These are phyloP conservation scores for Mytilinidion resinicola DNA, from an alignment of 495 filamentous ascomycete genomes.

Conservation along the genomic window DNA sequence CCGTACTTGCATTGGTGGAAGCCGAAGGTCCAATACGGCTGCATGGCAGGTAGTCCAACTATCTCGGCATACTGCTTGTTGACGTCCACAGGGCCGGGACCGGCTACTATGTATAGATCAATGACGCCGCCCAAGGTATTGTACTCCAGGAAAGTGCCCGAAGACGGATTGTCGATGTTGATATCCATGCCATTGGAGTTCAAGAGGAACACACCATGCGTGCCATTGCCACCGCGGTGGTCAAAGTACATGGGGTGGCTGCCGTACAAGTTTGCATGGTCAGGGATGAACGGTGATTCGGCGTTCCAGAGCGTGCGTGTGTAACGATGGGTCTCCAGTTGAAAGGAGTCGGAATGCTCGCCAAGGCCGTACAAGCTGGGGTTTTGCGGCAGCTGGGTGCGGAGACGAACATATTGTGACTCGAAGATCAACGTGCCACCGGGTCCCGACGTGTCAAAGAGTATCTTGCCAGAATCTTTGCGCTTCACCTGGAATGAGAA, in stretches of 20 bases:
- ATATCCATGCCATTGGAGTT: slow-evolving; percentile 86
- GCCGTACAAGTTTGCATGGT: slow-evolving; percentile 70
- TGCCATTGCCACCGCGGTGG: slow-evolving; percentile 53
- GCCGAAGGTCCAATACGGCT: slow-evolving; percentile 80
- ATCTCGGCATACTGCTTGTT: slow-evolving; percentile 68
- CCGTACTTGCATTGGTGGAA: slow-evolving; percentile 75
- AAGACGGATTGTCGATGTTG: slow-evolving; percentile 59
- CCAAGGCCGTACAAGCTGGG: slow-evolving; percentile 77
- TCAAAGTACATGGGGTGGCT: slow-evolving; percentile 83
- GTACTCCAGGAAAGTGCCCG: slow-evolving; percentile 73
- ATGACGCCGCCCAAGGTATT: slow-evolving; percentile 75
- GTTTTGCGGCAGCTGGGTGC: slow-evolving; percentile 58
- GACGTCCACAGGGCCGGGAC: slow-evolving; percentile 64
- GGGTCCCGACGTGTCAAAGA: slow-evolving; percentile 71
- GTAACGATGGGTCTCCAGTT: slow-evolving; percentile 65
- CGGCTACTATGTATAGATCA: slow-evolving; percentile 79
- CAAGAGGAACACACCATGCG: slow-evolving; percentile 77
- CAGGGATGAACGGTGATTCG: slow-evolving; percentile 60
- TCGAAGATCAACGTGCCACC: slow-evolving; percentile 60
- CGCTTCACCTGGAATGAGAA: slow-evolving; percentile 71
- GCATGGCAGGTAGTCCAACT: slow-evolving; percentile 59
- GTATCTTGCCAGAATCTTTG: slow-evolving; percentile 54
- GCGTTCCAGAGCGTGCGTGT: slow-evolving; percentile 75
- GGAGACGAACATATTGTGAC: slow-evolving; percentile 67
- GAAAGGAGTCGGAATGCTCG: slow-evolving; percentile 70